phyloP scores from a whole-genome alignment of 768 basidiomycete species.

The Mycena pura region DNA sequence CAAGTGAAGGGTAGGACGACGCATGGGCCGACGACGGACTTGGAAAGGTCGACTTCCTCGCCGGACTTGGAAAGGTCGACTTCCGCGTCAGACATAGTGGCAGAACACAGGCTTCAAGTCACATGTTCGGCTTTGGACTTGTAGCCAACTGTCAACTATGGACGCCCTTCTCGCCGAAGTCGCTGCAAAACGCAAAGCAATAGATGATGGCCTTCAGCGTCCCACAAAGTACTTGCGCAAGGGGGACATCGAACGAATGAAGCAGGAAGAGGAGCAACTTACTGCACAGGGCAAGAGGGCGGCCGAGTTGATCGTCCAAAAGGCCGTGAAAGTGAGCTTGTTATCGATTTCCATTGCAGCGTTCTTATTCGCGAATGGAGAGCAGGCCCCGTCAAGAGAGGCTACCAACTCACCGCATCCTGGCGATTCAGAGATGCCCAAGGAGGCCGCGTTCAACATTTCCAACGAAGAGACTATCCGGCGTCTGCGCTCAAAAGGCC shows the following conservation, averaged over 20 bases:
- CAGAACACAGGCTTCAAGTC: background rate
- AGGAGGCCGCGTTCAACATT: conserved; percentile 79
- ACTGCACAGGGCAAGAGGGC: conserved; percentile 44
- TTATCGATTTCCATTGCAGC: conserved; percentile 6
- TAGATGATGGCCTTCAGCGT: conserved; percentile 58
- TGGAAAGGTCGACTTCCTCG: conserved; percentile 55
- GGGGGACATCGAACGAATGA: conserved; percentile 85
- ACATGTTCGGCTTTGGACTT: conserved; percentile 25
- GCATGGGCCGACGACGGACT: conserved; percentile 41
- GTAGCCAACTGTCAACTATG: conserved; percentile 53
- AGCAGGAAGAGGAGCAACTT: conserved; percentile 50
- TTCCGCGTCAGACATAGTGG: conserved; percentile 65
- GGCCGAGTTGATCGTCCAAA: conserved; percentile 35
- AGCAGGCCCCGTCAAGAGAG: conserved; percentile 51
- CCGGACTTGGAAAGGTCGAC: conserved; percentile 62
- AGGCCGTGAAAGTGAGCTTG: conserved; percentile 53
- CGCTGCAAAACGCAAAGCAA: conserved; percentile 82
- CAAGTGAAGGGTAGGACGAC: background rate
- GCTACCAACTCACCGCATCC: conserved; percentile 50
- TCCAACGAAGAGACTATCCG: conserved; percentile 93
- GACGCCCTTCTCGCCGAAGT: conserved; percentile 92
- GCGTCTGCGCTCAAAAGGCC: conserved; percentile 87
- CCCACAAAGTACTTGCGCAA: conserved; percentile 89
- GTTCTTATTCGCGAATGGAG: conserved; percentile 53
- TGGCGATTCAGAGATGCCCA: conserved; percentile 47